Evolutionary conservation across 163 green algal species (phyloP).

Genomic region (Volvox carteri): DNA sequence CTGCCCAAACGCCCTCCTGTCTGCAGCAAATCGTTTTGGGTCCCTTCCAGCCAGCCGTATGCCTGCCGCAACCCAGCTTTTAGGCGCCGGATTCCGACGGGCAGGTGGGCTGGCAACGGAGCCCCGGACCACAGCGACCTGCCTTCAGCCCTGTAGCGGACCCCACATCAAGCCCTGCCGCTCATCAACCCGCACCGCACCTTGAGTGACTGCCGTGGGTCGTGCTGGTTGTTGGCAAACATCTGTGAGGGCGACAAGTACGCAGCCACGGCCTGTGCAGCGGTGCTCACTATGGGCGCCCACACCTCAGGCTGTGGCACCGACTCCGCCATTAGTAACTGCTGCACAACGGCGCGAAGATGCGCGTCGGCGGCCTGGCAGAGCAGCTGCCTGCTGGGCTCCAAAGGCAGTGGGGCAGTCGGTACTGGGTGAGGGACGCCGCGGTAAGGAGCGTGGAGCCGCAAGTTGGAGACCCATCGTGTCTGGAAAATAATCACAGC

Average conservation of each 20-base stretch:
- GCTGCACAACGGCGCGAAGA: conserved; percentile 77
- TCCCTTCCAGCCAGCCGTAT: too few species aligned
- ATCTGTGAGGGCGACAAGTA: conserved; percentile 57
- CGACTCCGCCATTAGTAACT: conserved; percentile 81
- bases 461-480: background rate
- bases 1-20: too few species aligned
- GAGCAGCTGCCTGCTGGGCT: conserved; percentile 62
- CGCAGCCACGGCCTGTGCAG: conserved; percentile 78
- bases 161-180: too few species aligned
- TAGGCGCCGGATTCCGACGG: too few species aligned
- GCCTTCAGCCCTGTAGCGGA: too few species aligned
- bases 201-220: conserved; percentile 87
- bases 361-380: conserved; percentile 71
- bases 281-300: conserved; percentile 71
- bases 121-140: too few species aligned
- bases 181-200: too few species aligned
- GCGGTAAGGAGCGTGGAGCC: background rate
- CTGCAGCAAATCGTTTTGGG: too few species aligned
- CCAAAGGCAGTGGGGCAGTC: too few species aligned
- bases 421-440: background rate
- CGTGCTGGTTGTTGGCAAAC: conserved; percentile 45
- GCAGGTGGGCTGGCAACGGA: too few species aligned
- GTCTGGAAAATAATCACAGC: too few species aligned
- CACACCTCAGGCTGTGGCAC: conserved; percentile 67
- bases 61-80: too few species aligned